Evolutionary conservation across 352 stramenopile species (phyloP).

Genomic region (Phytopythium boreale): DNA sequence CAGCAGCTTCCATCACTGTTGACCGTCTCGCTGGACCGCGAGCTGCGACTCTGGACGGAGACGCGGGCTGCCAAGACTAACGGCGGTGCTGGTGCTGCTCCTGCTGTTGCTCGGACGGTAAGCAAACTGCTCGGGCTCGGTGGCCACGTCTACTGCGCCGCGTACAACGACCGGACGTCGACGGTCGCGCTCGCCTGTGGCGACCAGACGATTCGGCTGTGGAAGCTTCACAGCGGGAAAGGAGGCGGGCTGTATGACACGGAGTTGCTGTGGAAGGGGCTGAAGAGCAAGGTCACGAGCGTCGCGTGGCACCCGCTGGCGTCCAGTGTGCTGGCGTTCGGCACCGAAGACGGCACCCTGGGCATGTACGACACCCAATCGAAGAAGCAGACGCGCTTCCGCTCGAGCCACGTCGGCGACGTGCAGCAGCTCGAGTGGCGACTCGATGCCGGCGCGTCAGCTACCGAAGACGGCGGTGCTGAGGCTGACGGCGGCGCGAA

Average conservation of each 20-base stretch:
- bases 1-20: conserved; percentile 40
- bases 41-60: conserved; percentile 62
- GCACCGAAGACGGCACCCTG: conserved; percentile 67
- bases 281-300: conserved; percentile 75
- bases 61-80: background rate
- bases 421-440: conserved; percentile 51
- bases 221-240: conserved; percentile 24
- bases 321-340: conserved; percentile 50
- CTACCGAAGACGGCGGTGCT: background rate
- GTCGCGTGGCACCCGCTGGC: conserved; percentile 63
- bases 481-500: conserved; percentile 1
- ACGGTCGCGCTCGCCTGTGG: conserved; percentile 52
- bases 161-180: conserved; percentile 23
- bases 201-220: conserved; percentile 77
- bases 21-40: conserved; percentile 63
- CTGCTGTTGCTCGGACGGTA: conserved; percentile 23
- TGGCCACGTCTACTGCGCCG: conserved; percentile 58
- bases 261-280: conserved; percentile 70
- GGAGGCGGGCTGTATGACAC: conserved; percentile 21
- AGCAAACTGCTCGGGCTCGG: conserved; percentile 51
- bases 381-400: conserved; percentile 55
- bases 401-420: conserved; percentile 32
- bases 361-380: conserved; percentile 51
- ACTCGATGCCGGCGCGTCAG: conserved; percentile 8
- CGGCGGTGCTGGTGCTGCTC: background rate